phyloP scores from a whole-genome alignment of 768 basidiomycete species.

The Auricularia heimuer region DNA sequence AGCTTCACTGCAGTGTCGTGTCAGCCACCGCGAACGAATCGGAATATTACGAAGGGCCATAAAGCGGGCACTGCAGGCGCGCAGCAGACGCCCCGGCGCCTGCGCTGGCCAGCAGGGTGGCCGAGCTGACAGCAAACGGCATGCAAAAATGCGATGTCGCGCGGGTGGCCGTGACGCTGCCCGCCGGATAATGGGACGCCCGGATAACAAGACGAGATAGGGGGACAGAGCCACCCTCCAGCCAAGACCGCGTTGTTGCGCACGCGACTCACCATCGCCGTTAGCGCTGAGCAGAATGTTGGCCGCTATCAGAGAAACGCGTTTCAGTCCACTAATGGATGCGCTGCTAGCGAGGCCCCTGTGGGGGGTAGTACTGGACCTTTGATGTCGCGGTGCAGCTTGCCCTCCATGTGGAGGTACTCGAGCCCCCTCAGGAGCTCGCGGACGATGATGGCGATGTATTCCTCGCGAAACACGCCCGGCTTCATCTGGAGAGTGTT shows the following conservation, averaged over 20 bases:
- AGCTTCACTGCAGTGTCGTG: slow-evolving; percentile 58
- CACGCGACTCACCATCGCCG: slow-evolving; percentile 44
- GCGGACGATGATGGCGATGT: slow-evolving; percentile 92
- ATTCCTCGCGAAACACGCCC: slow-evolving; percentile 94
- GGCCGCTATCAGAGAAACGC: slow-evolving; percentile 49
- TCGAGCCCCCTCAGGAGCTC: slow-evolving; percentile 89
- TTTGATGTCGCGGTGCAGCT: slow-evolving; percentile 99
- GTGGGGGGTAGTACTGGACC: slow-evolving; percentile 36
- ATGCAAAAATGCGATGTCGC: too few relatives aligned
- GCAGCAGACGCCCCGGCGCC: too few relatives aligned
- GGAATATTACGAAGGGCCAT: too few relatives aligned
- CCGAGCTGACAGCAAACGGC: too few relatives aligned
- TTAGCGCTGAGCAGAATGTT: slow-evolving; percentile 87
- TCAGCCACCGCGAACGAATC: background rate
- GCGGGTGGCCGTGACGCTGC: too few relatives aligned
- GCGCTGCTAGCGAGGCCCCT: slow-evolving; percentile 6
- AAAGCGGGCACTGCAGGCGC: too few relatives aligned
- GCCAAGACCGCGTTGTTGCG: background rate
- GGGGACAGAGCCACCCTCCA: background rate
- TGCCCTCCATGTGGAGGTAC: slow-evolving; percentile 92
- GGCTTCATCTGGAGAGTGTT: slow-evolving; percentile 76
- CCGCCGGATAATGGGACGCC: too few relatives aligned
- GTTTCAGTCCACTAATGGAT: background rate
- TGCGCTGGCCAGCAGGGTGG: too few relatives aligned
- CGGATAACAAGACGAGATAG: background rate